Base-by-base conservation (phyloP, 2,329 filamentous ascomycete species). In the Penicillium sp. region DNA sequence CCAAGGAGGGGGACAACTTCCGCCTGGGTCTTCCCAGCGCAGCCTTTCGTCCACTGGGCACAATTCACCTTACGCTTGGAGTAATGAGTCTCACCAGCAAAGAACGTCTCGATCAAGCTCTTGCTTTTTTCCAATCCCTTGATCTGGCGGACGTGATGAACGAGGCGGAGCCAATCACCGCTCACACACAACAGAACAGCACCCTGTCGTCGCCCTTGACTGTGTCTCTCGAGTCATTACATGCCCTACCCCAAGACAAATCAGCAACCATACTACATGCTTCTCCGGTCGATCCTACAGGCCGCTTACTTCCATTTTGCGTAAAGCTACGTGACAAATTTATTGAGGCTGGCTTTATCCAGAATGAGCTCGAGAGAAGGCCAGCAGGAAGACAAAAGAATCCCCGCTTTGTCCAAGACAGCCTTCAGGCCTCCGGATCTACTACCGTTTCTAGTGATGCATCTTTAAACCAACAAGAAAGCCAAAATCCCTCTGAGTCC, bases 11-110 rank as follows among this genome's bases (percentile, higher is more conserved):
- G 5, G 31, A 49, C 65, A 73, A 54, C 71, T 75, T 60, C 72
- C 56, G 34, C 76, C 60, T 68, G 2, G 77, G 77, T 6, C 75
- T 93, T 10, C 88, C 89, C 0, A 69, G 77, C 32, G 81, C 81
- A 52, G 90, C 91, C 2, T 76, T 96, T 48, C 80, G 91, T 29
- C 91, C 91, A 0, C 74, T 90, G 0, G 89, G 90, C 0, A 91
- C 91, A 1, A 73, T 97, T 46, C 93, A 97, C 72, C 77, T 96
- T 3, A 97, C 92, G 0, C 79, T 97, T 0, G 92, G 91, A 0
- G 89, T 95, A 1, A 92, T 97, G 88, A 87, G 82, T 60, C 80
- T 96, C 10, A 73, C 78, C 3, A 78, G 76, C 3, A 72, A 77
- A 3, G 77, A 81, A 44, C 71, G 74, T 1, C 59, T 87, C 3